A percentile compares a stretch with the other conserved stretches of the same genome.
phyloP scores from a whole-genome alignment of 129 eudicot genomes.

The Erigeron canadensis region DNA sequence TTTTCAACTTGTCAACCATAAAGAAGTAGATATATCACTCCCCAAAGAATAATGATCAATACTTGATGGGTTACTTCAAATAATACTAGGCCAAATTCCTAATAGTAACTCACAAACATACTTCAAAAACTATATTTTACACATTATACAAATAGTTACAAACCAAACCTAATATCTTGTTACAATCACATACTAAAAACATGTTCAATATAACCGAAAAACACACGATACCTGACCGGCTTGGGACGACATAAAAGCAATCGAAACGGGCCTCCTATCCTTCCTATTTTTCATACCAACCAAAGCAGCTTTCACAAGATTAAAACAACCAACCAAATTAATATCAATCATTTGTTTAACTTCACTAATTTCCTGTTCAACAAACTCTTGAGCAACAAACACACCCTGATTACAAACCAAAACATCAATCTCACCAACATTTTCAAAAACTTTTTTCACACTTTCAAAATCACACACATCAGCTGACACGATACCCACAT shows the following conservation, averaged over 20 bases:
- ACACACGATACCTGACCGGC: slow-evolving; percentile 61
- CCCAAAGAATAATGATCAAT: too few relatives aligned
- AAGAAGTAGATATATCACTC: too few relatives aligned
- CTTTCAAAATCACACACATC: slow-evolving; percentile 61
- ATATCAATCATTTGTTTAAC: slow-evolving; percentile 56
- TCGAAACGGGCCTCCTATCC: slow-evolving; percentile 48
- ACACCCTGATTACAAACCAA: slow-evolving; percentile 69
- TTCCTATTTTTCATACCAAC: slow-evolving; percentile 57
- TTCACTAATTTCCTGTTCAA: slow-evolving; percentile 41
- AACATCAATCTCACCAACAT: slow-evolving; percentile 52
- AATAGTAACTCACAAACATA: too few relatives aligned
- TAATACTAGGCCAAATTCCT: too few relatives aligned
- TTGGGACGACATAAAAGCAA: slow-evolving; percentile 64
- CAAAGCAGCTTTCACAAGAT: slow-evolving; percentile 68
- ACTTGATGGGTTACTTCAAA: too few relatives aligned
- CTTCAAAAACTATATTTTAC: too few relatives aligned
- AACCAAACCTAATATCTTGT: too few relatives aligned
- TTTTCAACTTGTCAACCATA: too few relatives aligned
- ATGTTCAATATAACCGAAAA: background rate
- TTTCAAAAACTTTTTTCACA: slow-evolving; percentile 45
- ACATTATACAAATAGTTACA: too few relatives aligned
- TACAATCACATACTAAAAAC: too few relatives aligned
- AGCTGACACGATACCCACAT: slow-evolving; percentile 47
- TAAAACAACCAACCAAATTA: slow-evolving; percentile 61
- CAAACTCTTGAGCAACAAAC: slow-evolving; percentile 49